These are phyloP conservation scores for Penicillium parvum DNA, from an alignment of 495 filamentous ascomycete species.

Conservation along the genomic window DNA sequence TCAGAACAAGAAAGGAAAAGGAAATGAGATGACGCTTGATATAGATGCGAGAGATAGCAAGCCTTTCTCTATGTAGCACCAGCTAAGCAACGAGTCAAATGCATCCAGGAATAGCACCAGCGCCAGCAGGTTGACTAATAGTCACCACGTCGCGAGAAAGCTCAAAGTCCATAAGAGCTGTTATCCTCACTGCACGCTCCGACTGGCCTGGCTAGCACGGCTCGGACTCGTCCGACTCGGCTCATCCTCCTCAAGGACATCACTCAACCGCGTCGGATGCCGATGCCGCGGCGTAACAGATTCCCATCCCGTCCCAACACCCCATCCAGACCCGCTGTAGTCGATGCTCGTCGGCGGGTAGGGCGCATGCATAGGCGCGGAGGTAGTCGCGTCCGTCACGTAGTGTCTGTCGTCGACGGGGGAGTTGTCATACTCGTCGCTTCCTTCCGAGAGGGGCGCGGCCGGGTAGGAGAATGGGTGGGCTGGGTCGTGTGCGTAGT, in stretches of 20 bases:
- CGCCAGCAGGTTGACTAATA: no score
- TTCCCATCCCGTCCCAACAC: slow-evolving; percentile 66
- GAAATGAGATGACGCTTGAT: no score
- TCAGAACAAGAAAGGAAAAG: no score
- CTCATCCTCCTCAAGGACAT: slow-evolving; percentile 77
- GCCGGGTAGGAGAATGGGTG: slow-evolving; percentile 36
- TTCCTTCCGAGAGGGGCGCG: slow-evolving; percentile 39
- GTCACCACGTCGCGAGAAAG: no score
- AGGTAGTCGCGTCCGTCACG: slow-evolving; percentile 34
- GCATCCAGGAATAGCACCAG: no score
- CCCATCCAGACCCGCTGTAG: slow-evolving; percentile 63
- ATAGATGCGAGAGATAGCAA: no score
- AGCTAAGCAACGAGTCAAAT: no score
- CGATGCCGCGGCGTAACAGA: slow-evolving; percentile 74
- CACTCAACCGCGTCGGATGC: slow-evolving; percentile 89
- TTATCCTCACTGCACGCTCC: slow-evolving; percentile 30
- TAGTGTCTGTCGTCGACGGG: slow-evolving; percentile 45
- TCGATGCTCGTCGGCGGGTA: slow-evolving; percentile 37
- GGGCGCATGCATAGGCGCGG: slow-evolving; percentile 26
- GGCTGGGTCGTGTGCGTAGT: slow-evolving; percentile 46
- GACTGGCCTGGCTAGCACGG: slow-evolving; percentile 46
- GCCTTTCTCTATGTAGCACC: no score
- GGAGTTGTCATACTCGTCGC: slow-evolving; percentile 52
- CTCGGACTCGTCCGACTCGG: slow-evolving; percentile 55
- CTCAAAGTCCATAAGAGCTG: not conserved